Evolutionary conservation across 1,284 basidiomycete species (phyloP).

Genomic region (Cryptococcus sp.): DNA sequence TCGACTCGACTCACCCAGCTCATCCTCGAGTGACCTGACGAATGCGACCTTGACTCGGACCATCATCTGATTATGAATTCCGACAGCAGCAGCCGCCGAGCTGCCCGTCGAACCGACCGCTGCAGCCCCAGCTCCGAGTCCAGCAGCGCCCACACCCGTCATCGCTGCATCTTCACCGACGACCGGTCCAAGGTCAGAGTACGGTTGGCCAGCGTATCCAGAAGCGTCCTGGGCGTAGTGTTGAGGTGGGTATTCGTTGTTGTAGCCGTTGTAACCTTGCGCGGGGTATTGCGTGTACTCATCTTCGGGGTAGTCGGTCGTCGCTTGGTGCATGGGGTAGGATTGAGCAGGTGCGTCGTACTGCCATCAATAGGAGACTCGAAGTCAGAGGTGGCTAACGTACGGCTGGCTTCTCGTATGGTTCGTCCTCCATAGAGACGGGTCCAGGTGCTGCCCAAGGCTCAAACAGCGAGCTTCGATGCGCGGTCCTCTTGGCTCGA

Average conservation of each 20-base stretch:
- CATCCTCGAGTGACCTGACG: slow-evolving; percentile 43
- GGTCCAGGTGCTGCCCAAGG: slow-evolving; percentile 26
- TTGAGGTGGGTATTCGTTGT: slow-evolving; percentile 11
- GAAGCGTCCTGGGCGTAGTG: background rate
- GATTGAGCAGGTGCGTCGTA: slow-evolving; percentile 27
- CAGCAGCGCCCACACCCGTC: slow-evolving; percentile 11
- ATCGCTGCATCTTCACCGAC: slow-evolving; percentile 4
- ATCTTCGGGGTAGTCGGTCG: slow-evolving; percentile 8
- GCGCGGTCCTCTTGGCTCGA: slow-evolving; percentile 26
- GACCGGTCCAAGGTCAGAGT: slow-evolving; percentile 1
- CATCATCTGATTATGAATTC: slow-evolving; percentile 38
- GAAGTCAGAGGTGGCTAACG: slow-evolving; percentile 2
- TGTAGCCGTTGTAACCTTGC: slow-evolving; percentile 8
- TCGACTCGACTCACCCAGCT: slow-evolving; percentile 35
- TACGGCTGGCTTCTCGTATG: slow-evolving; percentile 32
- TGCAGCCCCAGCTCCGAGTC: slow-evolving; percentile 11
- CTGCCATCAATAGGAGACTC: slow-evolving; percentile 4
- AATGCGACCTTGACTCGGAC: slow-evolving; percentile 44
- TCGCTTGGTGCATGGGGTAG: slow-evolving; percentile 29
- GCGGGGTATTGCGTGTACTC: slow-evolving; percentile 11
- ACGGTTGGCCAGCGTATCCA: background rate
- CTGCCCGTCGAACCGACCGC: slow-evolving; percentile 10
- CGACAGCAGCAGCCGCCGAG: slow-evolving; percentile 6
- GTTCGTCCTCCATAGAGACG: slow-evolving; percentile 29
- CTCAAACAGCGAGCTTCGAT: slow-evolving; percentile 39